A percentile compares a stretch with the other conserved stretches of the same genome.
These are phyloP conservation scores for Leccinum solheimii DNA, from an alignment of 1,284 basidiomycete genomes.

Conservation along the genomic window DNA sequence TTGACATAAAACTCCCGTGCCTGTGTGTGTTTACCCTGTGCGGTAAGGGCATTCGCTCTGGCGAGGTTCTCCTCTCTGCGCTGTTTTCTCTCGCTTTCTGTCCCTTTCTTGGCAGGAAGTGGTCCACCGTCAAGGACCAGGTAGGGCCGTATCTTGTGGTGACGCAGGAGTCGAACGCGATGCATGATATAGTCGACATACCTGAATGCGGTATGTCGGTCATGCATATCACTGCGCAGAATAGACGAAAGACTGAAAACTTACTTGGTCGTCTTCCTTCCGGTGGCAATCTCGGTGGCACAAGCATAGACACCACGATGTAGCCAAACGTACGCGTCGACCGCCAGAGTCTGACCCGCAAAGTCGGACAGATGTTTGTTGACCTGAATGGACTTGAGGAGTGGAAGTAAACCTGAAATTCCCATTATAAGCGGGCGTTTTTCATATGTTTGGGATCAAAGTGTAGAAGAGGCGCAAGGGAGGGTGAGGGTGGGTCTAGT, in stretches of 20 bases:
- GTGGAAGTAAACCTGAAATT: slow-evolving; percentile 89
- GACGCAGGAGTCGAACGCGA: slow-evolving; percentile 81
- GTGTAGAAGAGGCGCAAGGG: slow-evolving; percentile 4
- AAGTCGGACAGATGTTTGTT: slow-evolving; percentile 80
- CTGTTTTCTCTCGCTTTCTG: slow-evolving; percentile 81
- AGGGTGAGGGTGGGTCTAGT: neutral
- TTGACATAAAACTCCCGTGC: slow-evolving; percentile 91
- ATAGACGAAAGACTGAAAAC: slow-evolving; percentile 28
- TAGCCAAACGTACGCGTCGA: slow-evolving; percentile 97
- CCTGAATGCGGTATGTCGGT: slow-evolving; percentile 42
- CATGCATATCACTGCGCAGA: neutral
- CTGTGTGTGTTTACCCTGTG: slow-evolving; percentile 75
- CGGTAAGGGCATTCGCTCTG: slow-evolving; percentile 70
- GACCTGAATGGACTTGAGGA: slow-evolving; percentile 88
- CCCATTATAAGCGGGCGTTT: slow-evolving; percentile 59
- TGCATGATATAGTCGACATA: slow-evolving; percentile 98
- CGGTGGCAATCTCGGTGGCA: slow-evolving; percentile 87
- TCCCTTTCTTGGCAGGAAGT: slow-evolving; percentile 90
- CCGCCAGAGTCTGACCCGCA: slow-evolving; percentile 76
- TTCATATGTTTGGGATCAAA: slow-evolving; percentile 5
- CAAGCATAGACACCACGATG: slow-evolving; percentile 93
- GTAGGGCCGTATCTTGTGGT: slow-evolving; percentile 86
- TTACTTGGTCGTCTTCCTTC: slow-evolving; percentile 80
- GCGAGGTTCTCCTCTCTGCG: slow-evolving; percentile 67
- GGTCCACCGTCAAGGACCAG: slow-evolving; percentile 97